A percentile compares a stretch with the other conserved stretches of the same genome.
Conservation (phyloP, 139 green algal species). For the Coelastrella sp. region DNA sequence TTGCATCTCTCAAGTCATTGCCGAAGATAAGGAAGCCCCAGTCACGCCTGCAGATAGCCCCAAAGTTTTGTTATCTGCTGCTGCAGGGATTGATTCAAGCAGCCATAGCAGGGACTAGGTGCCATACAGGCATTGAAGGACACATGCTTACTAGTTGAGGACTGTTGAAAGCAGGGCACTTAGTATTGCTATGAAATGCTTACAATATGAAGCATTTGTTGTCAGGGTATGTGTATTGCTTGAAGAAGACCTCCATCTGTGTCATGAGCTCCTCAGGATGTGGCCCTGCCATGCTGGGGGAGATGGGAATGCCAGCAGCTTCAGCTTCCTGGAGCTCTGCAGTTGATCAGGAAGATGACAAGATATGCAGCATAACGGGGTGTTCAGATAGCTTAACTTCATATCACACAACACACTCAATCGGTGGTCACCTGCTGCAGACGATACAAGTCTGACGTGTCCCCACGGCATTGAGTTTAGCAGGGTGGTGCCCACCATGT, state of each 20-base stretch:
- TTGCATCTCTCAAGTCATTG: conserved; percentile 13
- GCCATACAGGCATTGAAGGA: background rate
- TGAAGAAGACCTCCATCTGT: conserved; percentile 51
- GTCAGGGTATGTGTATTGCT: conserved; percentile 46
- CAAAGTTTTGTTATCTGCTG: background rate
- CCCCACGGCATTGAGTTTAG: too few species aligned
- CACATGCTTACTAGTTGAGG: background rate
- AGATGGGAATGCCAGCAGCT: conserved; percentile 37
- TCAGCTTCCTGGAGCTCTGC: conserved; percentile 44
- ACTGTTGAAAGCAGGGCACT: too few species aligned
- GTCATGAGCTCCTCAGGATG: conserved; percentile 49
- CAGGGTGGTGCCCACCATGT: too few species aligned
- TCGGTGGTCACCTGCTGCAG: too few species aligned
- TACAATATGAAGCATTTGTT: conserved; percentile 43
- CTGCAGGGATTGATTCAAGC: too few species aligned
- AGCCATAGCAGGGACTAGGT: too few species aligned
- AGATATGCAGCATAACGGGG: background rate
- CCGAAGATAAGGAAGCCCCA: conserved; percentile 46
- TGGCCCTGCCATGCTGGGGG: conserved; percentile 36
- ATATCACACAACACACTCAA: too few species aligned
- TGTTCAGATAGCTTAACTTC: background rate
- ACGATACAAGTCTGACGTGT: too few species aligned
- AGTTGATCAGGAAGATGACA: background rate
- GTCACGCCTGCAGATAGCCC: conserved; percentile 32
- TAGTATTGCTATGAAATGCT: background rate